Conservation (phyloP, 2,329 filamentous ascomycete species). For the Trichoderma sp. region DNA sequence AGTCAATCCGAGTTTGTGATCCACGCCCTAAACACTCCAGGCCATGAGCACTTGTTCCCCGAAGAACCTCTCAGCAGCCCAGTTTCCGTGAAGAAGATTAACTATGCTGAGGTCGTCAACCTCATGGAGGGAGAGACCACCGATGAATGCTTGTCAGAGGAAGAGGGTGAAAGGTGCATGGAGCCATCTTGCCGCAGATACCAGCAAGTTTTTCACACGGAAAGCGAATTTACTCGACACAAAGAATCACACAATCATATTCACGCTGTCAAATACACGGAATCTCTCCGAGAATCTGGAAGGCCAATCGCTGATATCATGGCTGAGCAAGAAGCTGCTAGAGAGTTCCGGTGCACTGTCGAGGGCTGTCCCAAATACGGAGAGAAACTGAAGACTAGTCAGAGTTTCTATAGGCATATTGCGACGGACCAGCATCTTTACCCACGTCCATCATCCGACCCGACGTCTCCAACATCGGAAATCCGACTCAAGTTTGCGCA, state of each 20-base stretch:
- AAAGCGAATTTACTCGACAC: conserved; percentile 25
- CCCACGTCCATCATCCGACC: neutral
- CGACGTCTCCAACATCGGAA: neutral
- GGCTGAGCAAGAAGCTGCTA: conserved; percentile 27
- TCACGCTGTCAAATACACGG: conserved; percentile 20
- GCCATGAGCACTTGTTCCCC: neutral
- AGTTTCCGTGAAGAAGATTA: neutral
- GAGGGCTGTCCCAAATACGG: conserved; percentile 22
- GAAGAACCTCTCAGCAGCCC: neutral
- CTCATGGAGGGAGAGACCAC: neutral
- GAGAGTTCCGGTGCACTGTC: conserved; percentile 25
- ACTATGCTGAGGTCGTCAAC: neutral
- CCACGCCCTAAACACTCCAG: neutral
- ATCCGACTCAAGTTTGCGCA: neutral
- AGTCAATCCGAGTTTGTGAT: neutral
- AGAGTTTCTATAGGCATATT: conserved; percentile 5
- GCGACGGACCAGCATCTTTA: neutral
- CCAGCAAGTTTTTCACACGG: conserved; percentile 8
- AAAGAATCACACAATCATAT: conserved; percentile 18
- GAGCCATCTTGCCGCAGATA: conserved; percentile 25
- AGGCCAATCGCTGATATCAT: neutral
- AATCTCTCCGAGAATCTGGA: neutral
- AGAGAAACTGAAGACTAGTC: neutral
- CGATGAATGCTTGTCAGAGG: neutral
- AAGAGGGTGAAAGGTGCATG: neutral